phyloP scores from a whole-genome alignment of 352 stramenopile genomes.

The Phytophthora citricola region DNA sequence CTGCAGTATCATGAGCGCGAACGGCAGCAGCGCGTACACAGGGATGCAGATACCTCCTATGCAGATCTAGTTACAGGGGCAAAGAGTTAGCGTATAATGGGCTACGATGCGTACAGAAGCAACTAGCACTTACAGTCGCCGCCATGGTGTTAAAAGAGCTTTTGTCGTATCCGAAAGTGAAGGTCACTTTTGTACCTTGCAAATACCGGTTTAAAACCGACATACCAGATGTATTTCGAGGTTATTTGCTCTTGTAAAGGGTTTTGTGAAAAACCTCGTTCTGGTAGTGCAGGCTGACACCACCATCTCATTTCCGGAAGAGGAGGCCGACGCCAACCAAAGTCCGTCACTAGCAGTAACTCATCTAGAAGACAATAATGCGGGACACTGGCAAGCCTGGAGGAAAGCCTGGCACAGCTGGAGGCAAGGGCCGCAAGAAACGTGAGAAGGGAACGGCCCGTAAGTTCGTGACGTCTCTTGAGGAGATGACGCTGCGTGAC shows the following conservation, averaged over 20 bases:
- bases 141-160: constrained; percentile 24
- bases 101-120: neutral
- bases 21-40: constrained; percentile 75
- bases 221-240: neutral
- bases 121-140: constrained; percentile 35
- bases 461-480: constrained; percentile 84
- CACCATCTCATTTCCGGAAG: constrained; percentile 14
- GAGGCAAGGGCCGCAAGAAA: constrained; percentile 66
- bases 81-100: neutral
- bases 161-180: constrained; percentile 5
- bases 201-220: neutral
- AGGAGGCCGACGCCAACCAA: constrained; percentile 32
- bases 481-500: constrained; percentile 85
- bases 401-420: constrained; percentile 59
- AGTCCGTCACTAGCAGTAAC: constrained; percentile 8
- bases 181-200: neutral
- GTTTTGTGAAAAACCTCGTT: constrained; percentile 30
- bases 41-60: constrained; percentile 83
- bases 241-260: constrained; percentile 28
- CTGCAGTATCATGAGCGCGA: constrained; percentile 77
- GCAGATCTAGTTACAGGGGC: constrained; percentile 61
- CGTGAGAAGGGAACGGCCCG: constrained; percentile 79
- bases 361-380: constrained; percentile 37
- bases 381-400: constrained; percentile 50
- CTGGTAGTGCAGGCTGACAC: constrained; percentile 25